Base-by-base conservation (phyloP, 129 eudicot genomes). In the Centrapalus pauciflorus region DNA sequence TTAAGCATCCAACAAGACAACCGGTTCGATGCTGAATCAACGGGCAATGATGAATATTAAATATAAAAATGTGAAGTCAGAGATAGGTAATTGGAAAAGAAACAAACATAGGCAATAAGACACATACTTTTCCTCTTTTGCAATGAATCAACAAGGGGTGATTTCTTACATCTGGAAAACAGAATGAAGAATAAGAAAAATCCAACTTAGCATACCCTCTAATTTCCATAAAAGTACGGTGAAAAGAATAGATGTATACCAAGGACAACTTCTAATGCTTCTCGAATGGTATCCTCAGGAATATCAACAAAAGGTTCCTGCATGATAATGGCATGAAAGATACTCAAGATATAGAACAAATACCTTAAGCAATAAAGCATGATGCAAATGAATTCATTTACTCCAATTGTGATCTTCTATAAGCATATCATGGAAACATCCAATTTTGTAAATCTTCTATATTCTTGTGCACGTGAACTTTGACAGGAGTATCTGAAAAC, bases 261-360 rank as follows among this genome's bases (percentile, higher is more conserved):
- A 43, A 91, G 62, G 66, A 84, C 81, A 49, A 85, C 86, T 77
- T 78, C 83, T 65, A 91, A 64, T 3, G 97, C 97, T 75, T 87
- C 96, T 43, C 96, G 96, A 32, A 91, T 91, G 38, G 78, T 80
- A 58, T 87, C 96, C 50, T 87, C 96, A 1, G 97, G 96, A 61
- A 91, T 91, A 67, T 87, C 87, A n/a, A 81, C 90, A 81, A 83
- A 89, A 27, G 86, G 86, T 70, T 89, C 96, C 96, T 89, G 84
- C 61, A 14, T 46, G 41, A 30, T 30, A 6, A 57, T 48, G 54
- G 11, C 54, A 48, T 48, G 25, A 20, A 66, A 50, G 10, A 2
- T 48, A 19, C 12, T 30, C 11, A 48, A 48, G 54, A 48, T 48
- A 16, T 24, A 17, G 25, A 48, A 48, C 19, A 48, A 17, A n/a